Percentiles rank a stretch among this genome's conserved stretches.
phyloP scores from a whole-genome alignment of 2,329 filamentous ascomycete species.

The Colletotrichum spaethianum region DNA sequence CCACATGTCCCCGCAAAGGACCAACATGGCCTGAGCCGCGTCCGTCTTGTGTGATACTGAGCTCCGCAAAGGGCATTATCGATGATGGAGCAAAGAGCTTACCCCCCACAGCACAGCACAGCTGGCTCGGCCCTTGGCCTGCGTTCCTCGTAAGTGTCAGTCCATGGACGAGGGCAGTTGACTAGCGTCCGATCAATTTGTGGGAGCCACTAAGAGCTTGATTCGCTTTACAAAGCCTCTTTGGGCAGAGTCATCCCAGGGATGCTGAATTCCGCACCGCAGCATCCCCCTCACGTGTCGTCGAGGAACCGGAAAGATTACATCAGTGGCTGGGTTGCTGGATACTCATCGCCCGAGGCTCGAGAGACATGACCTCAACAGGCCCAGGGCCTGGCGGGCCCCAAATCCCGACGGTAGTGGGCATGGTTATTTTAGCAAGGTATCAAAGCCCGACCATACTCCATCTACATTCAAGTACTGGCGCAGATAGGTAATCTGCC shows the following conservation, averaged over 20 bases:
- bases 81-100: constrained; percentile 22
- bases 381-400: not conserved
- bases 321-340: constrained; percentile 1
- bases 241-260: constrained; percentile 26
- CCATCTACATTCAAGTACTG: not conserved
- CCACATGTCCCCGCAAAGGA: constrained; percentile 8
- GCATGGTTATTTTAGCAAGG: not conserved
- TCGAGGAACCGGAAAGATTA: constrained; percentile 1
- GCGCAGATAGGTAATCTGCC: not conserved
- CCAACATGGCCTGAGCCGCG: constrained; percentile 37
- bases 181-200: constrained; percentile 37
- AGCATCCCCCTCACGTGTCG: constrained; percentile 11
- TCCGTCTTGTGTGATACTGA: constrained; percentile 32
- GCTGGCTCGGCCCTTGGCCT: constrained; percentile 17
- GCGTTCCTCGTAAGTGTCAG: constrained; percentile 25
- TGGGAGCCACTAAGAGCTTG: constrained; percentile 39
- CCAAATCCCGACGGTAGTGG: not conserved
- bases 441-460: not conserved
- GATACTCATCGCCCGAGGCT: not conserved
- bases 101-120: constrained; percentile 9
- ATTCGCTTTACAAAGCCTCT: constrained; percentile 43
- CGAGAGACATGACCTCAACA: not conserved
- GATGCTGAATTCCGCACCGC: constrained; percentile 33
- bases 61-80: constrained; percentile 38
- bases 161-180: constrained; percentile 27